A percentile compares a stretch with the other conserved stretches of the same genome.
Conservation (phyloP, 768 basidiomycete species). For the Hirschioporus abietinus region DNA sequence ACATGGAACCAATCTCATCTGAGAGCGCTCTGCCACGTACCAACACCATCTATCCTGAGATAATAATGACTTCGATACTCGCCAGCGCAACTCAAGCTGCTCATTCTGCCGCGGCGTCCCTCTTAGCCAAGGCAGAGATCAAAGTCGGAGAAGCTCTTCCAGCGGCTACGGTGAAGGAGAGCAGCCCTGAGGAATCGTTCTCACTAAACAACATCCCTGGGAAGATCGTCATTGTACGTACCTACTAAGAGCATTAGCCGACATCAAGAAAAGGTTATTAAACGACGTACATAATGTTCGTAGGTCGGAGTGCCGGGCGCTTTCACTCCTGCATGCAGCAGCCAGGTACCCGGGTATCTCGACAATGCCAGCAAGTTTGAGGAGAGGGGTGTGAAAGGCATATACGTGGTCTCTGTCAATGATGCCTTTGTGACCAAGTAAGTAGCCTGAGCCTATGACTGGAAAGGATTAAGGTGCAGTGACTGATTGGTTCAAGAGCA, state of each 20-base stretch:
- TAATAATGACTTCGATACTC: constrained; percentile 48
- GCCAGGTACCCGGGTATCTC: constrained; percentile 59
- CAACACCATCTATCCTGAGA: not conserved
- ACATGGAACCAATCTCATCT: not conserved
- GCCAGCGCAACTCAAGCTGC: constrained; percentile 44
- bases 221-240: constrained; percentile 58
- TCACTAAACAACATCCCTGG: constrained; percentile 43
- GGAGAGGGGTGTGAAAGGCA: constrained; percentile 65
- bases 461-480: not conserved
- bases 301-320: constrained; percentile 75
- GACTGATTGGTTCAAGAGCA: constrained; percentile 35
- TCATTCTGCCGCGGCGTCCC: constrained; percentile 46
- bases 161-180: constrained; percentile 50
- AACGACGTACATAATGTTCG: not conserved
- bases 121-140: constrained; percentile 44
- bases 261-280: not conserved
- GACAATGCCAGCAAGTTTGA: constrained; percentile 63
- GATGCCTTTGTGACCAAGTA: constrained; percentile 68
- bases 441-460: not conserved
- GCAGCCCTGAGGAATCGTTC: constrained; percentile 37
- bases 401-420: constrained; percentile 74
- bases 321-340: constrained; percentile 68
- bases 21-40: not conserved
- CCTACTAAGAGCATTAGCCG: not conserved
- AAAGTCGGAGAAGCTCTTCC: constrained; percentile 46